Conservation (phyloP, 352 stramenopile genomes). For the Phytophthora hybrid region DNA sequence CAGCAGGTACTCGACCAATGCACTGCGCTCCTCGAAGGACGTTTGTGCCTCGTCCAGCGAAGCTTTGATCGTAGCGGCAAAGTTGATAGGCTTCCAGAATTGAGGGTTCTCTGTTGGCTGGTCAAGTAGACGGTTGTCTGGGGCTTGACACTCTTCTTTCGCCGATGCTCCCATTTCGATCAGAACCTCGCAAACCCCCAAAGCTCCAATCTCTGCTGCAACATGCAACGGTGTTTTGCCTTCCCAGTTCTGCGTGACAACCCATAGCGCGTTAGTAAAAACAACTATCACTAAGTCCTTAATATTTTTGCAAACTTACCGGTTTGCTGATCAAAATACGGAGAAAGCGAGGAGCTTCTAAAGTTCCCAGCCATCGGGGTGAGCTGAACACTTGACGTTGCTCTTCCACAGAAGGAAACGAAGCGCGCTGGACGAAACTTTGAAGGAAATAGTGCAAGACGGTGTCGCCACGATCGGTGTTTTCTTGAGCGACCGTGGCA, state of each 20-base stretch:
- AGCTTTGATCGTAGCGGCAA: slow-evolving; percentile 37
- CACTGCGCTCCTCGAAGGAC: slow-evolving; percentile 40
- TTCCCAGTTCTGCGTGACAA: slow-evolving; percentile 65
- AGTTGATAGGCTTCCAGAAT: slow-evolving; percentile 63
- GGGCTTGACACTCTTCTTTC: slow-evolving; percentile 48
- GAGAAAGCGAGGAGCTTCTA: slow-evolving; percentile 37
- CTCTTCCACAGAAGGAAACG: slow-evolving; percentile 46
- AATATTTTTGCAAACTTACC: slow-evolving; percentile 24
- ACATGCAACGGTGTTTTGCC: slow-evolving; percentile 63
- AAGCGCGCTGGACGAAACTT: slow-evolving; percentile 40
- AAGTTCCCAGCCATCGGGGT: slow-evolving; percentile 45
- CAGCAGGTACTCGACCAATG: slow-evolving; percentile 48
- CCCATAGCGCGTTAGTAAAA: slow-evolving; percentile 2
- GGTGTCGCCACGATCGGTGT: slow-evolving; percentile 52
- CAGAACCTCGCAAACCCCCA: slow-evolving; percentile 52
- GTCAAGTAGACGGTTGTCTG: slow-evolving; percentile 53
- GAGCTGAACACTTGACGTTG: slow-evolving; percentile 42
- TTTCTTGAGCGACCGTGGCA: slow-evolving; percentile 45
- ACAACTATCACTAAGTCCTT: not conserved
- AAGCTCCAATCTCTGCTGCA: slow-evolving; percentile 52
- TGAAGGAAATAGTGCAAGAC: slow-evolving; percentile 62
- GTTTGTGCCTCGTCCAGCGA: slow-evolving; percentile 36
- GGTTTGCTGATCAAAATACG: slow-evolving; percentile 45
- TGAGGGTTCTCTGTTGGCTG: slow-evolving; percentile 44
- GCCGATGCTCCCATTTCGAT: slow-evolving; percentile 50